Evolutionary conservation across 2,329 filamentous ascomycete genomes (phyloP).

Genomic region (Furcasterigmium sp.): DNA sequence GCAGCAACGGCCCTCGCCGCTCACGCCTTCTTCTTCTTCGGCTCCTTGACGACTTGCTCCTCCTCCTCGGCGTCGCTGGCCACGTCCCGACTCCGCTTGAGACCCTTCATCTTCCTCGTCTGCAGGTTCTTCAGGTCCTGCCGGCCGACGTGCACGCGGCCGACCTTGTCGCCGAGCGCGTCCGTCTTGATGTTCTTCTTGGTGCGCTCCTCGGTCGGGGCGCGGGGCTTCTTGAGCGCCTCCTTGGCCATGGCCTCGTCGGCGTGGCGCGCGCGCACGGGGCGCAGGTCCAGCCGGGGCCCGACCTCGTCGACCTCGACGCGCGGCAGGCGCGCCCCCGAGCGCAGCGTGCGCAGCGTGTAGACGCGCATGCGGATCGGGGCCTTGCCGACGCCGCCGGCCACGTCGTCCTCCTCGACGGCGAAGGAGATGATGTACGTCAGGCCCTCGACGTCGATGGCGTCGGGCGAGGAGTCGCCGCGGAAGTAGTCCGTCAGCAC

Average conservation of each 20-base stretch:
- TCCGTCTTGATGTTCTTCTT: slow-evolving; percentile 98
- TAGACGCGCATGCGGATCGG: slow-evolving; percentile 71
- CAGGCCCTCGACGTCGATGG: slow-evolving; percentile 90
- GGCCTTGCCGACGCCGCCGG: slow-evolving; percentile 41
- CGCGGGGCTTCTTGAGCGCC: slow-evolving; percentile 81
- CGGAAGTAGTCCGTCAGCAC: slow-evolving; percentile 89
- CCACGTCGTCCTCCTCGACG: slow-evolving; percentile 55
- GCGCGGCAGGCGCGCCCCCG: slow-evolving; percentile 72
- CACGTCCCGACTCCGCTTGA: slow-evolving; percentile 73
- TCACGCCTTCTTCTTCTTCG: slow-evolving; percentile 9
- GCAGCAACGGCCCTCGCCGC: too few species aligned
- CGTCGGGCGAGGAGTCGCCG: slow-evolving; percentile 66
- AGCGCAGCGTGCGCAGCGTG: slow-evolving; percentile 78
- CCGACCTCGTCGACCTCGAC: slow-evolving; percentile 96
- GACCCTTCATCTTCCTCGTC: slow-evolving; percentile 98
- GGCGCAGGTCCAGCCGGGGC: slow-evolving; percentile 83
- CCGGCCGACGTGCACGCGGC: slow-evolving; percentile 83
- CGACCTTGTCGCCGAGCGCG: slow-evolving; percentile 91
- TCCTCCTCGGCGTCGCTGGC: slow-evolving; percentile 46
- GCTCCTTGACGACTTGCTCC: slow-evolving; percentile 37
- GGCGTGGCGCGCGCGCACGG: slow-evolving; percentile 75
- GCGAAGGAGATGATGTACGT: slow-evolving; percentile 84
- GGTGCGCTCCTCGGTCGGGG: slow-evolving; percentile 61
- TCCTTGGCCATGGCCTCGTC: slow-evolving; percentile 80
- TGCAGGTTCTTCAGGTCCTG: slow-evolving; percentile 85